phyloP scores from a whole-genome alignment of 192 early-diverging fungal genomes.

The Umbelopsis sp. region DNA sequence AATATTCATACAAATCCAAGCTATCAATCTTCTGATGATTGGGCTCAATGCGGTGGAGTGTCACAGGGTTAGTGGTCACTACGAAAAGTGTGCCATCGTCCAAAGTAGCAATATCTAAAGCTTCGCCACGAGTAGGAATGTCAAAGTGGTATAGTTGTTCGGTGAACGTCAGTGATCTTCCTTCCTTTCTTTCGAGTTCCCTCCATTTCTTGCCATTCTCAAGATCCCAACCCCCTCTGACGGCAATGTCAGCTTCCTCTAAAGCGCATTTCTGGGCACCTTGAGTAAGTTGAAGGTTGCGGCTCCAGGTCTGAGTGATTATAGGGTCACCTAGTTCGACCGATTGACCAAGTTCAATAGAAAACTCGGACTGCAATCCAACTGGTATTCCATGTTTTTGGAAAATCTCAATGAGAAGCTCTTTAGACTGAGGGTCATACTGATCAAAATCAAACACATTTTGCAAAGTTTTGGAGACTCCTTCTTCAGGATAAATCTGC shows the following conservation, averaged over 20 bases:
- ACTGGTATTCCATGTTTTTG: conserved; percentile 75
- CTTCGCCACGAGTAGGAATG: conserved; percentile 65
- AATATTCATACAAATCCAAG: conserved; percentile 74
- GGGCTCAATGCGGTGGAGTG: conserved; percentile 53
- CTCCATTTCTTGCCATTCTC: conserved; percentile 45
- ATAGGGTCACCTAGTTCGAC: conserved; percentile 53
- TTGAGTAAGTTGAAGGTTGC: conserved; percentile 21
- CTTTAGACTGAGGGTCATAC: conserved; percentile 67
- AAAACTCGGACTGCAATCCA: conserved; percentile 69
- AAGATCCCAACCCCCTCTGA: conserved; percentile 59
- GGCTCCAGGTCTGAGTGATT: conserved; percentile 61
- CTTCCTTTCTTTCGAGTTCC: conserved; percentile 62
- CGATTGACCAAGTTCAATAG: conserved; percentile 57
- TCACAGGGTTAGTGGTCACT: conserved; percentile 66
- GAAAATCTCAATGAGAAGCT: conserved; percentile 70
- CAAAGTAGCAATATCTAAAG: conserved; percentile 57
- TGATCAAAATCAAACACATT: conserved; percentile 89
- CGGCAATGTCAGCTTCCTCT: conserved; percentile 31
- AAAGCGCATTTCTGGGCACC: background rate
- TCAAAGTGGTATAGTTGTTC: conserved; percentile 71
- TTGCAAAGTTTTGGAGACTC: conserved; percentile 66
- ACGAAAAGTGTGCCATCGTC: conserved; percentile 58
- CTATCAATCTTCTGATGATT: conserved; percentile 52
- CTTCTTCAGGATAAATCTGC: conserved; percentile 71
- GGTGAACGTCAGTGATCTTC: conserved; percentile 61